Evolutionary conservation across 352 stramenopile genomes (phyloP), one percentile per base, ranked within the genome.

Genomic region (Phytopythium delawarense): DNA sequence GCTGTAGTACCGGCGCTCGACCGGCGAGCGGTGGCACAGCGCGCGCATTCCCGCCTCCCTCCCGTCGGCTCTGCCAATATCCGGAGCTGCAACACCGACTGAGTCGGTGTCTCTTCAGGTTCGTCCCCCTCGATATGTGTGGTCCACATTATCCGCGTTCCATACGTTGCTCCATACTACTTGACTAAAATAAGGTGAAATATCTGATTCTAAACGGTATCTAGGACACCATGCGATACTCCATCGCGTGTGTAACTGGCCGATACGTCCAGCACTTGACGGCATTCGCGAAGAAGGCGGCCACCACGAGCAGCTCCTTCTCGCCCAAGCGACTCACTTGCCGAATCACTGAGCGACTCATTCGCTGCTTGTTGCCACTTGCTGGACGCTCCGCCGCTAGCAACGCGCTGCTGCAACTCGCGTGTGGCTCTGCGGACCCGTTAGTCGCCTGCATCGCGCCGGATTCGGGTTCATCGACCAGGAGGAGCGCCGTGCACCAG

Each of bases 1-100:
- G 25, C 76, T 79, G 69, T 79, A 88, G 61, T 91, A 94, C 46
- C 75, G 71, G 2, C 83, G 74, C 62, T 78, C 59, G 49, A 96
- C 70, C 23, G 65, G 73, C 50, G 76, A 65, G 53, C 66, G 55
- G 49, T 81, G 75, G 65, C 81, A 91, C 51, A 71, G 67, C 13
- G 72, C 74, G 2, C 71, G 69, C 79, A 91, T 91, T 3, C 45
- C 28, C 4, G 2, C 28, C 28, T 4, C 30, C 32, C 4, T 40
- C 11, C 32, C n/a, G 30, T 8, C 25, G 55, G 28, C 28, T 49
- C 45, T 42, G 12, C 61, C 42, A 30, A 45, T 50, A 55, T 25
- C 44, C 65, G 65, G 44, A 66, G 63, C 21, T 32, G 42, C 42
- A 9, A n/a, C n/a, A 28, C 4, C 46, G 4, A 28, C 25, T 2